Base-by-base conservation (phyloP, 352 stramenopile genomes). In the Pythium pyrilobum region DNA sequence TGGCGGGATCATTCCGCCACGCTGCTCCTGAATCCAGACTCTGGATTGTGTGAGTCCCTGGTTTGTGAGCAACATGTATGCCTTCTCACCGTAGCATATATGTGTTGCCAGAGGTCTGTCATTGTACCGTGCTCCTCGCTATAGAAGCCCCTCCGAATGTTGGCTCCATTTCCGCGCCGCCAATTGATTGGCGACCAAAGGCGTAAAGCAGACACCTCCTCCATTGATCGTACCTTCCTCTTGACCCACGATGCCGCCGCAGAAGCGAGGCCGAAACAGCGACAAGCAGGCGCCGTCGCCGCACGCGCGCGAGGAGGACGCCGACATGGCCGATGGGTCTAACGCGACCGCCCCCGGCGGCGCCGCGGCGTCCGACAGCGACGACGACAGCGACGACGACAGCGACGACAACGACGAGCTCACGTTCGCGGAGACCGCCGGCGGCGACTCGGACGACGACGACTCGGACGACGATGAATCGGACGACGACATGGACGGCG, bases 1-100 rank as follows among this genome's bases (percentile, higher is more conserved):
- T 55, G 82, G 82, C 43, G 76, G 82, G 45, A 90, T 81, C 53
- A 73, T 80, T n/a, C n/a, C n/a, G n/a, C n/a, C n/a, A n/a, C n/a
- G n/a, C n/a, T n/a, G n/a, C n/a, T n/a, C n/a, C n/a, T n/a, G n/a
- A n/a, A n/a, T n/a, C n/a, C n/a, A n/a, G n/a, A n/a, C n/a, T n/a
- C n/a, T n/a, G n/a, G n/a, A n/a, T n/a, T n/a, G n/a, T n/a, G n/a
- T n/a, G n/a, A n/a, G n/a, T n/a, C n/a, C n/a, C n/a, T n/a, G n/a
- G 29, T 34, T 34, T 7, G 13, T 20, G 6, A 2, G 12, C 20
- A 51, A 51, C 44, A 51, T 51, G 29, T 51, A 51, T 51, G 11
- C 10, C 11, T 20, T 51, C 12, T 31, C 10, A 41, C 28, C 39
- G 29, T n/a, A n/a, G 28, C 23, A 41, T 34, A 27, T 40, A 51